A percentile compares a stretch with the other conserved stretches of the same genome.
These are phyloP conservation scores for Lycium barbarum DNA, from an alignment of 257 asterid genomes.

Conservation along the genomic window DNA sequence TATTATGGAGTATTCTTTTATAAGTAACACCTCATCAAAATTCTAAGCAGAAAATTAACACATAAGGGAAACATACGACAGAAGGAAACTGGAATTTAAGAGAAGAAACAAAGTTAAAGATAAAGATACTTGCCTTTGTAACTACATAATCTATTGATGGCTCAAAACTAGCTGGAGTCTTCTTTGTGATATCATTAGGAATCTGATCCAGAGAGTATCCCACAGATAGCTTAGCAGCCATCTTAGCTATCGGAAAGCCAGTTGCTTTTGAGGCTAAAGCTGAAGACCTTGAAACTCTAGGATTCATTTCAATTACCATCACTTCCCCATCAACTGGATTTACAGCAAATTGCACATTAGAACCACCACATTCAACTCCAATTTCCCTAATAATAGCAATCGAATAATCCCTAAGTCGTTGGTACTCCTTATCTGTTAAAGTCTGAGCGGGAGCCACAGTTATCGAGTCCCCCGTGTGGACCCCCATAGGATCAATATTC, in stretches of 20 bases:
- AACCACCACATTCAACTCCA: constrained; percentile 99
- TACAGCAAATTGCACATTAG: constrained; percentile 94
- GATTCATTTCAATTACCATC: constrained; percentile 98
- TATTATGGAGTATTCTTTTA: background rate
- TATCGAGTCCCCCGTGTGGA: constrained; percentile 96
- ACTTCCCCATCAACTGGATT: constrained; percentile 98
- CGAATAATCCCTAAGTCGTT: constrained; percentile 93
- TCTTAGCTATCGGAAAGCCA: constrained; percentile 98
- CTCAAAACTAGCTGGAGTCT: constrained; percentile 99
- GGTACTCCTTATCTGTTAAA: constrained; percentile 95
- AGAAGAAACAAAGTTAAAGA: background rate
- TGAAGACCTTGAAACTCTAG: constrained; percentile 96
- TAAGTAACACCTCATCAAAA: background rate
- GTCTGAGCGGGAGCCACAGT: constrained; percentile 99
- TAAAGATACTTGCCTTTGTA: constrained; percentile 67
- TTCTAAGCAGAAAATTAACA: constrained; percentile 5
- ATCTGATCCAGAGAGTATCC: constrained; percentile 96
- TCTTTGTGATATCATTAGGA: constrained; percentile 96
- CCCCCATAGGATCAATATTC: constrained; percentile 98
- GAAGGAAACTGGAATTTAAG: background rate
- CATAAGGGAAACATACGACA: background rate
- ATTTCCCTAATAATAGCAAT: constrained; percentile 97
- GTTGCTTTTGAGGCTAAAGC: constrained; percentile 99
- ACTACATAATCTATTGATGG: constrained; percentile 98
- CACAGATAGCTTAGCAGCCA: constrained; percentile 97